phyloP scores from a whole-genome alignment of 2,329 filamentous ascomycete species.

The Ophiostoma montium region DNA sequence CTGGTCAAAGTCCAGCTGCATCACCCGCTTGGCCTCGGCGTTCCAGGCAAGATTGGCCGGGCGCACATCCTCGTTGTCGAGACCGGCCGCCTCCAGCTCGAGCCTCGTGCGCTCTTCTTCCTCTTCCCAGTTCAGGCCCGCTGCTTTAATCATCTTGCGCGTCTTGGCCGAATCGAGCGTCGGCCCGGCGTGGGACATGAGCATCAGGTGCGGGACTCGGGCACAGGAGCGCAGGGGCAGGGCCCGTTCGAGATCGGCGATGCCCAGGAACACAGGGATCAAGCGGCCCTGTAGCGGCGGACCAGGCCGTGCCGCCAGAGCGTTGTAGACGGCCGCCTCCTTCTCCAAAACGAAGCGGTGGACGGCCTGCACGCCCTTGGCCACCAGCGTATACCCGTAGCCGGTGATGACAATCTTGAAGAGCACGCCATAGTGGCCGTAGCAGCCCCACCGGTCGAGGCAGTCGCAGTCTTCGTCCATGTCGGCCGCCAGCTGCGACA shows the following conservation, averaged over 20 bases:
- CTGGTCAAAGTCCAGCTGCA: slow-evolving; percentile 8
- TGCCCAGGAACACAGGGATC: no score
- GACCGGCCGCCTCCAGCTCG: slow-evolving; percentile 3
- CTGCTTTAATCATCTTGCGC: not conserved
- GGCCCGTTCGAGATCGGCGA: no score
- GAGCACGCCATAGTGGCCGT: slow-evolving; percentile 2
- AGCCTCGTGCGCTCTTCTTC: not conserved
- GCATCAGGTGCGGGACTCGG: slow-evolving; percentile 4
- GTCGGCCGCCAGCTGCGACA: not conserved
- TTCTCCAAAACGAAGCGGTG: no score
- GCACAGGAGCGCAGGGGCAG: not conserved
- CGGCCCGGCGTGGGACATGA: slow-evolving; percentile 1
- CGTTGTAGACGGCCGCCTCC: no score
- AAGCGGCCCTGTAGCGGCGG: no score
- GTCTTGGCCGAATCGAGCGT: not conserved
- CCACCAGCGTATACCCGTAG: slow-evolving; percentile 3
- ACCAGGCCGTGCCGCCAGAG: no score
- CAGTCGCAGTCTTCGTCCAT: slow-evolving; percentile 1
- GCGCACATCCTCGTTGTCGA: not conserved
- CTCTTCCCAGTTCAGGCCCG: not conserved
- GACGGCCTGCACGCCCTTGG: not conserved
- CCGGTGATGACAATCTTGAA: not conserved
- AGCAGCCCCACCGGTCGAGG: not conserved
- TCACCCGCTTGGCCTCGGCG: slow-evolving; percentile 2
- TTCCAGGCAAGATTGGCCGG: slow-evolving; percentile 4